phyloP scores from a whole-genome alignment of 495 filamentous ascomycete species.

The Copromyces sp. region DNA sequence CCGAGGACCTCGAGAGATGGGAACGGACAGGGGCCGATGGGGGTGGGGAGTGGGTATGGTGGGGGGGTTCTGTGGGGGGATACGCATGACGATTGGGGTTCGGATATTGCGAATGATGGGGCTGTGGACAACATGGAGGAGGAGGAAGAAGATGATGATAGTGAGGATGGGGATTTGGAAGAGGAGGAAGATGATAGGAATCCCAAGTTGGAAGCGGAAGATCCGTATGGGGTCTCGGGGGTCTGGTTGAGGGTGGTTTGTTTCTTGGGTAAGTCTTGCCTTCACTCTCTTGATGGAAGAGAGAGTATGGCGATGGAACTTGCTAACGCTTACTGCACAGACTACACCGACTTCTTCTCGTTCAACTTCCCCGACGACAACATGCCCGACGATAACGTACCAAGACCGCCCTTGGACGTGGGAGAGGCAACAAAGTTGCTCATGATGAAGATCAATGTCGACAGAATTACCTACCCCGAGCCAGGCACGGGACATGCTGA shows the following conservation, averaged over 20 bases:
- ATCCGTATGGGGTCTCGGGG: constrained; percentile 52
- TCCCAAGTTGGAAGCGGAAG: constrained; percentile 28
- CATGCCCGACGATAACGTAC: constrained; percentile 21
- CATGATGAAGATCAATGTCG: constrained; percentile 47
- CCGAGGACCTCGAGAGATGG: background rate
- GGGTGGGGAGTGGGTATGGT: background rate
- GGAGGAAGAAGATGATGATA: background rate
- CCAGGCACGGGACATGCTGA: constrained; percentile 8
- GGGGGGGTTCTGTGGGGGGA: background rate
- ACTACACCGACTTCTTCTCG: constrained; percentile 51
- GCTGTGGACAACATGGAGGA: background rate
- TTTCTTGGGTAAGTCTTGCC: constrained; percentile 26
- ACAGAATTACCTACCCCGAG: constrained; percentile 38
- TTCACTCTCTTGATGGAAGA: background rate
- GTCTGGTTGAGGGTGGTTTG: constrained; percentile 50
- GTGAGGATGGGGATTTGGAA: background rate
- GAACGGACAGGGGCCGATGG: background rate
- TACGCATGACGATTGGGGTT: background rate
- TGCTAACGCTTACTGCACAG: constrained; percentile 15
- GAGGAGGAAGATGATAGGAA: constrained; percentile 3
- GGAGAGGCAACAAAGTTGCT: constrained; percentile 56
- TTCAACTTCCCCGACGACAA: constrained; percentile 45
- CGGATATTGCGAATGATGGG: background rate
- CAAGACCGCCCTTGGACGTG: constrained; percentile 38
- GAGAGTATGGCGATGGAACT: background rate